phyloP scores from a whole-genome alignment of 1,284 basidiomycete genomes.

The Sanguinoderma infundibulare region DNA sequence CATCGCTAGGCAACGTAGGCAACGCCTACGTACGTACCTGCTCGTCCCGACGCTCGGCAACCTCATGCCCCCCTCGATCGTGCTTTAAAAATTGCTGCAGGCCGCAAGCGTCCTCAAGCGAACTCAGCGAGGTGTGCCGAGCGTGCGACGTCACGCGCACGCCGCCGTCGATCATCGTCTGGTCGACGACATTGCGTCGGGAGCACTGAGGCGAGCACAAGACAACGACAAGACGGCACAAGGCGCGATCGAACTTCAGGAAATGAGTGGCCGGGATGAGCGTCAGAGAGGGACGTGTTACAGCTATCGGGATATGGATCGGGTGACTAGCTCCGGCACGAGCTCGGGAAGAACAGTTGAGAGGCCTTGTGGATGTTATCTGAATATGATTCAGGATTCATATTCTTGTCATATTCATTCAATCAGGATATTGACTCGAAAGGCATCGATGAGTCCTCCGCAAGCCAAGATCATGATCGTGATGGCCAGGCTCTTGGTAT shows the following conservation, averaged over 20 bases:
- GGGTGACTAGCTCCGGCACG: not conserved
- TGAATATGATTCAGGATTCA: too few relatives aligned
- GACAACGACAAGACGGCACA: too few relatives aligned
- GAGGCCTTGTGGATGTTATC: too few relatives aligned
- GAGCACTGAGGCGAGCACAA: not conserved
- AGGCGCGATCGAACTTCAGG: not conserved
- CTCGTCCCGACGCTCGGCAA: not conserved
- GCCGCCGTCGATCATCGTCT: not conserved
- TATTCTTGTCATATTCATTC: too few relatives aligned
- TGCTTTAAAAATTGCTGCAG: not conserved
- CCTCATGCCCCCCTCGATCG: not conserved
- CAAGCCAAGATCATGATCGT: slow-evolving; percentile 25
- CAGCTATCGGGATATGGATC: not conserved
- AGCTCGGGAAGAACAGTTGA: too few relatives aligned
- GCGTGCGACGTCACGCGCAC: not conserved
- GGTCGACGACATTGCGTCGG: not conserved
- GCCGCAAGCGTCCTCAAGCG: not conserved
- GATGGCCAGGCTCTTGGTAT: slow-evolving; percentile 9
- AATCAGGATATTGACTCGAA: too few relatives aligned
- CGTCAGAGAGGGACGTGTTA: not conserved
- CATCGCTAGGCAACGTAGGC: not conserved
- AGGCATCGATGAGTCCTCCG: slow-evolving; percentile 5
- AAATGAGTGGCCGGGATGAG: not conserved
- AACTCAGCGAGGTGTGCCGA: not conserved
- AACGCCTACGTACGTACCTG: not conserved